A percentile compares a stretch with the other conserved stretches of the same genome.
Conservation (phyloP, 495 filamentous ascomycete genomes). For the Penicillium manginii region DNA sequence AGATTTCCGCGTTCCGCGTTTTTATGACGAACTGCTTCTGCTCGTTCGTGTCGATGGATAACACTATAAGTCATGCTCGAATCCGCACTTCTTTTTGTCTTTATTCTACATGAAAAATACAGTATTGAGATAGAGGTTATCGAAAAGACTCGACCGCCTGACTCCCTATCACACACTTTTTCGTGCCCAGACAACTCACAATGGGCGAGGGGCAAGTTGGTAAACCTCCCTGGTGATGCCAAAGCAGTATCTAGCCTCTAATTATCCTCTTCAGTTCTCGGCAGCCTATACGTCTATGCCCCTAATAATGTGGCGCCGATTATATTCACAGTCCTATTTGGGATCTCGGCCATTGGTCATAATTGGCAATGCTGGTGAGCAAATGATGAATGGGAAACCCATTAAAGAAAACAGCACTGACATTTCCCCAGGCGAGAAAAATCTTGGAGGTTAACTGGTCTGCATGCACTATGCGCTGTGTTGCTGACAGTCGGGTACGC, state of each 20-base stretch:
- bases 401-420: neutral
- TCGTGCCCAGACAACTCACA: neutral
- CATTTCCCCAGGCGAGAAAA: constrained; percentile 30
- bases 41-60: too few species aligned
- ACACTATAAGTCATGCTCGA: too few species aligned
- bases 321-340: constrained; percentile 59
- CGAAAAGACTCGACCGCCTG: too few species aligned
- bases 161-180: neutral
- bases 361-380: constrained; percentile 60
- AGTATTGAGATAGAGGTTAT: neutral
- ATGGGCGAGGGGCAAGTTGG: neutral
- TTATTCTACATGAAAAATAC: too few species aligned
- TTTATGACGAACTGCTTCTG: neutral
- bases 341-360: constrained; percentile 53
- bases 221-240: neutral
- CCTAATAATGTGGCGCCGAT: constrained; percentile 66
- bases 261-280: neutral
- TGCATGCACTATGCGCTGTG: constrained; percentile 34
- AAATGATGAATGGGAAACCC: neutral
- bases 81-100: too few species aligned
- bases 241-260: neutral
- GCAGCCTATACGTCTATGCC: constrained; percentile 62
- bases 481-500: constrained; percentile 55
- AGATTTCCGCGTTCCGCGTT: neutral
- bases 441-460: constrained; percentile 43